Conservation (phyloP, 179 eudicot genomes). For the Pouteria campechiana region DNA sequence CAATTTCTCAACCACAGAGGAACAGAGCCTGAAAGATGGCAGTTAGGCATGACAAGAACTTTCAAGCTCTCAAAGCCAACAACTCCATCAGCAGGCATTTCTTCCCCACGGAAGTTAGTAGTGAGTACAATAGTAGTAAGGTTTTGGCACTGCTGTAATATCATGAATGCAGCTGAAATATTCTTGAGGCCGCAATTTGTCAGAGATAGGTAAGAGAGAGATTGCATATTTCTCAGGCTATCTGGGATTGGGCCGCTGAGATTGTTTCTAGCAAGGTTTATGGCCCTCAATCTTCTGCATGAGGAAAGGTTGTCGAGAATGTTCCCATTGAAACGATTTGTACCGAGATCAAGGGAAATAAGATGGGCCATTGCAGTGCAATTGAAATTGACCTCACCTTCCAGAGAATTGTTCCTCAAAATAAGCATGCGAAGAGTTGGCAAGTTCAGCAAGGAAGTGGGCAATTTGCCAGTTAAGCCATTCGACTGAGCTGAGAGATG, state of each 20-base stretch:
- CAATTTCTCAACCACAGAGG: conserved; percentile 24
- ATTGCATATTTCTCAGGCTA: conserved; percentile 22
- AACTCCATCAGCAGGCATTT: conserved; percentile 14
- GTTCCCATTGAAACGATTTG: conserved; percentile 20
- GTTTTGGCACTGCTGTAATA: conserved; percentile 30
- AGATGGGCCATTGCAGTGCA: conserved; percentile 30
- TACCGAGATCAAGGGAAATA: conserved; percentile 23
- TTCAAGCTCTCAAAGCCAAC: conserved; percentile 11
- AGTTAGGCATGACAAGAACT: conserved; percentile 25
- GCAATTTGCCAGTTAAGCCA: conserved; percentile 20
- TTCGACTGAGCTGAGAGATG: conserved; percentile 29
- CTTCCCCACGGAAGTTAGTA: conserved; percentile 20
- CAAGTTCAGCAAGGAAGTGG: conserved; percentile 26
- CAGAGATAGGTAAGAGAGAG: conserved; percentile 24
- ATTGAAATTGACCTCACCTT: conserved; percentile 24
- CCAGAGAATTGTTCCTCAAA: conserved; percentile 34
- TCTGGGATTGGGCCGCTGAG: conserved; percentile 34
- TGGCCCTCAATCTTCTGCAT: conserved; percentile 17
- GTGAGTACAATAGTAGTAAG: conserved; percentile 33
- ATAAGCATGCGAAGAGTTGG: conserved; percentile 13
- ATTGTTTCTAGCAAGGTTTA: conserved; percentile 28
- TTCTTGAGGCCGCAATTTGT: conserved; percentile 21
- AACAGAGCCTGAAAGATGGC: conserved; percentile 24
- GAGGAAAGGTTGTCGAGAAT: conserved; percentile 22
- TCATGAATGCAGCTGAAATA: conserved; percentile 19